These are phyloP conservation scores for Scenedesmus sp. DNA, from an alignment of 163 green algal genomes.

Conservation along the genomic window DNA sequence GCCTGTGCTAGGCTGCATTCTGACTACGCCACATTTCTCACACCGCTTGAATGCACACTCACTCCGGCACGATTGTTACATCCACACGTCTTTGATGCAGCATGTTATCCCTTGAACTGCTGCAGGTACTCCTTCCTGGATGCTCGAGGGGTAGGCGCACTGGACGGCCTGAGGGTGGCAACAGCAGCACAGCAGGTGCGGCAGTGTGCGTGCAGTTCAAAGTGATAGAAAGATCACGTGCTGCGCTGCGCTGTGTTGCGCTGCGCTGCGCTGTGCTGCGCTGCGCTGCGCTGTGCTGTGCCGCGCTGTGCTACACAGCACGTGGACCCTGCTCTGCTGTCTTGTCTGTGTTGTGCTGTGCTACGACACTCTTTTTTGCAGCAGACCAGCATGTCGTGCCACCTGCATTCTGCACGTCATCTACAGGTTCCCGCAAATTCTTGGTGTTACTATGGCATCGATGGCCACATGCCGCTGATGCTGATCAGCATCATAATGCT, in stretches of 20 bases:
- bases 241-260: not conserved
- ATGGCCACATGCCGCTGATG: too few species aligned
- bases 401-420: too few species aligned
- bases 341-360: not conserved
- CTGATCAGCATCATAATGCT: too few species aligned
- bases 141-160: conserved; percentile 63
- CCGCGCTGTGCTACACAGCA: not conserved
- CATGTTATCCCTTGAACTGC: not conserved
- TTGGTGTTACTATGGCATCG: too few species aligned
- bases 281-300: not conserved
- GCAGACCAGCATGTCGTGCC: not conserved
- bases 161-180: conserved; percentile 64
- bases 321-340: not conserved
- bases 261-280: not conserved
- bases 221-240: not conserved
- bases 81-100: too few species aligned
- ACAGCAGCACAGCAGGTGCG: conserved; percentile 57
- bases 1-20: too few species aligned
- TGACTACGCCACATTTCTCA: too few species aligned
- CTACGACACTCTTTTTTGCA: not conserved
- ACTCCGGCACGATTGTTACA: too few species aligned
- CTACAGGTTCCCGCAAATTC: too few species aligned
- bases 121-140: conserved; percentile 62
- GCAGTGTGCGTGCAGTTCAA: not conserved
- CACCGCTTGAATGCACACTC: too few species aligned